A percentile compares a stretch with the other conserved stretches of the same genome.
Evolutionary conservation across 805 yeast species (phyloP).

Genomic region (Myxozyma monticola): DNA sequence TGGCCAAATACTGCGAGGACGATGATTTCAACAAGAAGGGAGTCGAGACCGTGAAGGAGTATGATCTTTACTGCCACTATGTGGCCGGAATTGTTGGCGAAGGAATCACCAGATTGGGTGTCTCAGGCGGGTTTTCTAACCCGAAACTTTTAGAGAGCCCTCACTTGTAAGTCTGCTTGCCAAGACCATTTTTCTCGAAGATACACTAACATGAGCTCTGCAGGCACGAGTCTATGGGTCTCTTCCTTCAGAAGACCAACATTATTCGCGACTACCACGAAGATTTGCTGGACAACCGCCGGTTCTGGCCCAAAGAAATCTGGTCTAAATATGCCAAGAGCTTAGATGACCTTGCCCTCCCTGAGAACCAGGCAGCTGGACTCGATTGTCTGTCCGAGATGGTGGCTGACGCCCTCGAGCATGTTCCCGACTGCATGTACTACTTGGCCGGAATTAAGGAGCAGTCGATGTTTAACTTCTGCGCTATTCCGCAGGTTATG

Average conservation of each 20-base stretch:
- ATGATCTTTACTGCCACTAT: constrained; percentile 89
- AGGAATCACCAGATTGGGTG: constrained; percentile 82
- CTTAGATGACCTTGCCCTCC: constrained; percentile 58
- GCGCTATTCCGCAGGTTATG: constrained; percentile 99
- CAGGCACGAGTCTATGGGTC: constrained; percentile 82
- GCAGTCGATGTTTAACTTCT: constrained; percentile 81
- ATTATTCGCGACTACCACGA: constrained; percentile 94
- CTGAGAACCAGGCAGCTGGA: constrained; percentile 54
- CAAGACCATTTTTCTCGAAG: not conserved
- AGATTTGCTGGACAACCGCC: constrained; percentile 86
- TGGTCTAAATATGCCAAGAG: constrained; percentile 77
- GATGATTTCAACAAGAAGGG: constrained; percentile 80
- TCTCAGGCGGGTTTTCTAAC: constrained; percentile 70
- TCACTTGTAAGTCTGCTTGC: constrained; percentile 40
- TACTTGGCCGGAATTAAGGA: constrained; percentile 78
- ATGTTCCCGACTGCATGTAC: constrained; percentile 71
- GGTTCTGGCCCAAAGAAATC: constrained; percentile 94
- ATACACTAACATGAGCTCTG: not conserved
- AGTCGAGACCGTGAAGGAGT: constrained; percentile 73
- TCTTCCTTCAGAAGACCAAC: constrained; percentile 91
- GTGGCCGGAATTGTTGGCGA: constrained; percentile 99
- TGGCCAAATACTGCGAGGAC: constrained; percentile 82
- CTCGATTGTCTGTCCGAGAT: constrained; percentile 77
- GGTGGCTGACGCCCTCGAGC: constrained; percentile 74
- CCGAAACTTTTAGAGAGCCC: constrained; percentile 53